Evolutionary conservation across 495 filamentous ascomycete genomes (phyloP), one percentile per base, ranked within the genome.

Genomic region (Aspergillus asperescens): DNA sequence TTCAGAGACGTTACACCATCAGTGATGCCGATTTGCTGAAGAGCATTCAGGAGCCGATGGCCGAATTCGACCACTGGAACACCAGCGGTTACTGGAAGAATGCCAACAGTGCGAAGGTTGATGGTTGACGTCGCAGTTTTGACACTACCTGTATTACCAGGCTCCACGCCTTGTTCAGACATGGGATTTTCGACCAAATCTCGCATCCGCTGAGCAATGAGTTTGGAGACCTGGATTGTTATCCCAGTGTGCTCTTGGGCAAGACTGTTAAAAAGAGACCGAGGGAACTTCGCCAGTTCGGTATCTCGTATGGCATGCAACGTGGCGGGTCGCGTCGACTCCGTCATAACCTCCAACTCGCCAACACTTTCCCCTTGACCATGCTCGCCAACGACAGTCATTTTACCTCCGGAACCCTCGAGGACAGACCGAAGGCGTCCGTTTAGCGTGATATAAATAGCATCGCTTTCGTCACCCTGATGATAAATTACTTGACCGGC

Each of bases 181-280:
- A 86, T 58, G 18, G 86, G 87, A 61, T 86, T 86, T 55, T 97
- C 90, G 5, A 95, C 80, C 56, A 96, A 60, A 23, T 89, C 80
- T 50, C 92, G 79, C 93, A 97, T 98, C 8, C 94, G 81, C 32
- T 91, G 88, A 0, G 93, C 93, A 62, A 98, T 96, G 54, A 98
- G 90, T 68, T 96, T 98, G 3, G 94, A 97, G 10, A 98, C 95
- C 68, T 96, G 95, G 56, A 98, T 97, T 0, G 93, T 97, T 64
- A 98, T 96, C 15, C 90, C 94, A 6, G 94, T 92, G 63, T 98
- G 94, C 65, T 97, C 94, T 60, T 92, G 84, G 0, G 94, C 93
- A 5, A 98, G 79, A 63, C 91, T 97, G 70, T 98, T 98, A 77
- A 98, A 98, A 1, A 98, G 74, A 1, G 89, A 95, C 46, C 90